These are phyloP conservation scores for Annulohypoxylon maeteangense DNA, from an alignment of 495 filamentous ascomycete genomes.

Conservation along the genomic window DNA sequence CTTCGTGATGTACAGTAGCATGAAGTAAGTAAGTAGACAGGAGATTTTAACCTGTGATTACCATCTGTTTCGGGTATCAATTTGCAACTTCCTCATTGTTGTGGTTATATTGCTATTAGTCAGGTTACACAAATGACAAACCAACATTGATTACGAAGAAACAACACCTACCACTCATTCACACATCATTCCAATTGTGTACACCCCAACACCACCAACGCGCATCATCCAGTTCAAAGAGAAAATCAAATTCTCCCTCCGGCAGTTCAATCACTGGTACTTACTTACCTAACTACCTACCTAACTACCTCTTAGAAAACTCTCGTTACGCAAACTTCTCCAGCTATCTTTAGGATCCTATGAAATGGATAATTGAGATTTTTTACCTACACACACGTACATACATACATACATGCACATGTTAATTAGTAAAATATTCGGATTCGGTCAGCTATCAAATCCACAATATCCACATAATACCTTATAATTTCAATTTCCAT, in stretches of 20 bases:
- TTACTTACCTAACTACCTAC: neutral
- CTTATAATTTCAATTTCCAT: slow-evolving; percentile 32
- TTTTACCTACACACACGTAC: slow-evolving; percentile 7
- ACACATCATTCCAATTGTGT: slow-evolving; percentile 5
- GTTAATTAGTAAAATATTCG: neutral
- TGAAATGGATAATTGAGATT: neutral
- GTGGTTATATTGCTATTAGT: slow-evolving; percentile 27
- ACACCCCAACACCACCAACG: slow-evolving; percentile 11
- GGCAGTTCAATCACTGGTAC: slow-evolving; percentile 35
- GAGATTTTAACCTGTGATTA: neutral
- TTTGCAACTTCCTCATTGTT: slow-evolving; percentile 35
- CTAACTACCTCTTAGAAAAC: neutral
- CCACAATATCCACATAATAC: slow-evolving; percentile 3
- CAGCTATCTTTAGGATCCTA: slow-evolving; percentile 14
- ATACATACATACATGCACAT: neutral
- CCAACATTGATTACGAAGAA: slow-evolving; percentile 39
- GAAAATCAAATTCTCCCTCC: slow-evolving; percentile 18
- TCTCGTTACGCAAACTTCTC: slow-evolving; percentile 34
- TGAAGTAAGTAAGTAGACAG: slow-evolving; percentile 5
- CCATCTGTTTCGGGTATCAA: slow-evolving; percentile 41
- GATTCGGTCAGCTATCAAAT: slow-evolving; percentile 32
- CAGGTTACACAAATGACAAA: slow-evolving; percentile 44
- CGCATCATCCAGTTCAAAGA: slow-evolving; percentile 2
- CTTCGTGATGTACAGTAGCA: neutral
- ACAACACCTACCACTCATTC: slow-evolving; percentile 1